Percentiles rank a stretch among this genome's conserved stretches.
phyloP scores from a whole-genome alignment of 2,329 filamentous ascomycete genomes.

The Colletotrichum australisinense region DNA sequence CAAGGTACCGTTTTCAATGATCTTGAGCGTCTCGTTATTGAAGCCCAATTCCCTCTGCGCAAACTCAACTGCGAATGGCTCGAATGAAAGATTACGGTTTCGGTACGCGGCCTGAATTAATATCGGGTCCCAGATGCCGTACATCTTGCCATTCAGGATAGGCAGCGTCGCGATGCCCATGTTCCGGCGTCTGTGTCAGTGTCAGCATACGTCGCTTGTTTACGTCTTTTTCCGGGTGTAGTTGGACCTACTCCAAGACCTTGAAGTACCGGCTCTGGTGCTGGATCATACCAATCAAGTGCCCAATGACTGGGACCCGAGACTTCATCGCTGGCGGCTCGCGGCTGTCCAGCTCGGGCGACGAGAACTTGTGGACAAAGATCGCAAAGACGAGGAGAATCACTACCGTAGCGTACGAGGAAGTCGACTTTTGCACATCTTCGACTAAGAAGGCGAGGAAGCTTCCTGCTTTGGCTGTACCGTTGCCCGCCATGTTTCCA shows the following conservation, averaged over 20 bases:
- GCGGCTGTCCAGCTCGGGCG: conserved; percentile 41
- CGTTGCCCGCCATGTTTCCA: conserved; percentile 2
- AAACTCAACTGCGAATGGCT: conserved; percentile 51
- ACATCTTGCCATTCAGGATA: conserved; percentile 55
- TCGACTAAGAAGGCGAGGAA: conserved; percentile 5
- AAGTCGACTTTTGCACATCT: conserved; percentile 6
- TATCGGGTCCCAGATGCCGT: conserved; percentile 54
- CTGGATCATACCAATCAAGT: conserved; percentile 55
- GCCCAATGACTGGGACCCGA: conserved; percentile 57
- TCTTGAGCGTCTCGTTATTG: conserved; percentile 43
- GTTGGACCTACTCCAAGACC: conserved; percentile 48
- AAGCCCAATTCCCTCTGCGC: conserved; percentile 51
- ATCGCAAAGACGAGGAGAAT: neutral
- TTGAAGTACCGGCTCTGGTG: conserved; percentile 50
- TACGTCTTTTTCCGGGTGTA: conserved; percentile 2
- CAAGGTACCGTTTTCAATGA: conserved; percentile 20
- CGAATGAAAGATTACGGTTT: conserved; percentile 54
- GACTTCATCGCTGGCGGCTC: conserved; percentile 57
- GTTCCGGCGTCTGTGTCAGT: conserved; percentile 37
- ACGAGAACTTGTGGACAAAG: neutral
- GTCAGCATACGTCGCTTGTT: conserved; percentile 46
- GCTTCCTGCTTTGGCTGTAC: neutral
- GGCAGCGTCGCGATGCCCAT: conserved; percentile 55
- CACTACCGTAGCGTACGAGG: neutral
- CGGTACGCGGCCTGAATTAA: conserved; percentile 53